Evolutionary conservation across 2,329 filamentous ascomycete species (phyloP).

Genomic region (Paecilomyces formosus): DNA sequence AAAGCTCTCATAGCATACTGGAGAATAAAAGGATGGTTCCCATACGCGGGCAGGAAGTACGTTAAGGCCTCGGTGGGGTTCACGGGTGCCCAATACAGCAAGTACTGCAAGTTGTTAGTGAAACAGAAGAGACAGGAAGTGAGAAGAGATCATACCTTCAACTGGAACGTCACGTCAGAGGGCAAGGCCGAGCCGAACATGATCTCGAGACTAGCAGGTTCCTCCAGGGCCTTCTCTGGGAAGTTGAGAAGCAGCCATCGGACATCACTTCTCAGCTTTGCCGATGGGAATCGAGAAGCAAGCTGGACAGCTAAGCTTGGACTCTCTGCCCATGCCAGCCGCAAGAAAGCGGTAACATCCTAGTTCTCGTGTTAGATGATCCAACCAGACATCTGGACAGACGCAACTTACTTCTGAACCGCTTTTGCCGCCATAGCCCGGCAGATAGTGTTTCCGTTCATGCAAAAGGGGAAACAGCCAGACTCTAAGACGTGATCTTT

Average conservation of each 20-base stretch:
- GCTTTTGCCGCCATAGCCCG: slow-evolving; percentile 35
- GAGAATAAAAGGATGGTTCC: slow-evolving; percentile 83
- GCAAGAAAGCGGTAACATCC: slow-evolving; percentile 58
- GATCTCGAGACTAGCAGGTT: slow-evolving; percentile 76
- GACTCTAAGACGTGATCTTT: slow-evolving; percentile 73
- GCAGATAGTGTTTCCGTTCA: slow-evolving; percentile 47
- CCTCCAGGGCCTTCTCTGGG: slow-evolving; percentile 71
- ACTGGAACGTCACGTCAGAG: slow-evolving; percentile 69
- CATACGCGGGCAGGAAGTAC: slow-evolving; percentile 84
- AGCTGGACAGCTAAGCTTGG: slow-evolving; percentile 85
- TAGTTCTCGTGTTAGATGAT: slow-evolving; percentile 16
- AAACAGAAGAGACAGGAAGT: not conserved
- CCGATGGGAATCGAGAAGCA: slow-evolving; percentile 67
- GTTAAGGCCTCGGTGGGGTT: slow-evolving; percentile 91
- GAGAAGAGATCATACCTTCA: slow-evolving; percentile 55
- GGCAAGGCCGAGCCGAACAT: slow-evolving; percentile 72
- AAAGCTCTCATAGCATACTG: slow-evolving; percentile 96
- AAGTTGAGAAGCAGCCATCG: slow-evolving; percentile 73
- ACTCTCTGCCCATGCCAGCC: slow-evolving; percentile 79
- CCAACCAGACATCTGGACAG: not conserved
- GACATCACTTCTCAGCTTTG: slow-evolving; percentile 65
- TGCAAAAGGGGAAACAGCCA: slow-evolving; percentile 80
- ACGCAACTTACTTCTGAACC: slow-evolving; percentile 29
- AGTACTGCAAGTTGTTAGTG: slow-evolving; percentile 53
- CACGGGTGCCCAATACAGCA: slow-evolving; percentile 86